Percentiles rank a stretch among this genome's conserved stretches.
phyloP scores from a whole-genome alignment of 2,329 filamentous ascomycete genomes.

The Trichoderma aggressivum region DNA sequence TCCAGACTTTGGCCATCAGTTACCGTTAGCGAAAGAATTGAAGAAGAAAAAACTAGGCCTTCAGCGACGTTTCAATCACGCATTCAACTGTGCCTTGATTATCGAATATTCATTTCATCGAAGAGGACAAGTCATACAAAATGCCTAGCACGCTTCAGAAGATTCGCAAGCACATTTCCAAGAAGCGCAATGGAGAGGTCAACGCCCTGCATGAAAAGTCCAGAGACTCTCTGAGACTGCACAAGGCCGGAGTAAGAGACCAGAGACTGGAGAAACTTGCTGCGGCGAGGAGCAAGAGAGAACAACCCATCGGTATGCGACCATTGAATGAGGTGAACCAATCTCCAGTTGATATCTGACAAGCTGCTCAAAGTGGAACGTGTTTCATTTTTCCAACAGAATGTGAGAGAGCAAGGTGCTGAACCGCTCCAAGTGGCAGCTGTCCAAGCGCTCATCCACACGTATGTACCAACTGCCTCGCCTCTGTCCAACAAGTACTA shows the following conservation, averaged over 20 bases:
- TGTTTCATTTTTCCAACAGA: constrained; percentile 65
- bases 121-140: constrained; percentile 24
- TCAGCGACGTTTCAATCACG: not conserved
- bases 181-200: constrained; percentile 75
- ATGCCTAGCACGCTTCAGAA: constrained; percentile 81
- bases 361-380: constrained; percentile 24
- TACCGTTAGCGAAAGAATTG: not conserved
- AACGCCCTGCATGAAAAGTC: constrained; percentile 83
- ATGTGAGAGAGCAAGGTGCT: constrained; percentile 47
- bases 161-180: constrained; percentile 82
- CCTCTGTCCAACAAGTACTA: constrained; percentile 6
- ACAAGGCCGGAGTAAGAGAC: constrained; percentile 75
- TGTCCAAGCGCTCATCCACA: constrained; percentile 59
- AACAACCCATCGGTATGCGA: constrained; percentile 66
- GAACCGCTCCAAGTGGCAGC: constrained; percentile 51
- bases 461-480: constrained; percentile 43
- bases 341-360: constrained; percentile 18
- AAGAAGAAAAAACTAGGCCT: not conserved
- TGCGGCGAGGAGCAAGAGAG: constrained; percentile 66
- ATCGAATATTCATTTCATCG: not conserved
- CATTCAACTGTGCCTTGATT: not conserved
- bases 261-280: constrained; percentile 74
- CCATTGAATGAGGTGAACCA: not conserved
- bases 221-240: constrained; percentile 76
- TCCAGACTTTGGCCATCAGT: not conserved